phyloP scores from a whole-genome alignment of 2,329 filamentous ascomycete species.

The Grosmannia huntii region DNA sequence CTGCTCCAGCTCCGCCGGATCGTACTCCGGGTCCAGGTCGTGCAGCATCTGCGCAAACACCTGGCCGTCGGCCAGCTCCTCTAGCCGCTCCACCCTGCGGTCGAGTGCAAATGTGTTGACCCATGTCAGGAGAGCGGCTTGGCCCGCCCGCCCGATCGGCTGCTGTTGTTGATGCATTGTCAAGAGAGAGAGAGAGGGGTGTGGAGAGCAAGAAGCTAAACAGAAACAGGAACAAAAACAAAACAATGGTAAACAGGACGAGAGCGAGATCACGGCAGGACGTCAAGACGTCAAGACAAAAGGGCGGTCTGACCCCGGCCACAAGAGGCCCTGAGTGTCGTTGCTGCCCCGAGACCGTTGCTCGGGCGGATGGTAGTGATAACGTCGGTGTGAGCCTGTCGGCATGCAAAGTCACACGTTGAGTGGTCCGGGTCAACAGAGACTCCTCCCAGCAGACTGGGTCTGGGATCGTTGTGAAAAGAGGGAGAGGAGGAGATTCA shows the following conservation, averaged over 20 bases:
- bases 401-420: no score
- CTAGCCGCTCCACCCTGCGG: conserved; percentile 32
- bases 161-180: conserved; percentile 13
- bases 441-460: not conserved
- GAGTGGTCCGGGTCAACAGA: no score
- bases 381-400: no score
- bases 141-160: conserved; percentile 28
- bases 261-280: not conserved
- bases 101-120: conserved; percentile 36
- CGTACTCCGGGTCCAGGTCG: conserved; percentile 44
- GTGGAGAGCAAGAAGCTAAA: not conserved
- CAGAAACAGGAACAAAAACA: not conserved
- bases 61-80: conserved; percentile 39
- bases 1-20: conserved; percentile 38
- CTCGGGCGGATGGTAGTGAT: no score
- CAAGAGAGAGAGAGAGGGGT: not conserved
- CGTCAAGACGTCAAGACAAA: not conserved
- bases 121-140: conserved; percentile 44
- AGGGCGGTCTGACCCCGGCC: not conserved
- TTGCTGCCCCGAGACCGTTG: no score
- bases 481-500: not conserved
- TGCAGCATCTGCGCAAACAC: conserved; percentile 42
- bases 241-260: not conserved
- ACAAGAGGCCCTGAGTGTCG: no score
- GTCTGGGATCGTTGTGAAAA: not conserved